Base-by-base conservation (phyloP, 2,329 filamentous ascomycete species). In the Arthrinium puccinioides region DNA sequence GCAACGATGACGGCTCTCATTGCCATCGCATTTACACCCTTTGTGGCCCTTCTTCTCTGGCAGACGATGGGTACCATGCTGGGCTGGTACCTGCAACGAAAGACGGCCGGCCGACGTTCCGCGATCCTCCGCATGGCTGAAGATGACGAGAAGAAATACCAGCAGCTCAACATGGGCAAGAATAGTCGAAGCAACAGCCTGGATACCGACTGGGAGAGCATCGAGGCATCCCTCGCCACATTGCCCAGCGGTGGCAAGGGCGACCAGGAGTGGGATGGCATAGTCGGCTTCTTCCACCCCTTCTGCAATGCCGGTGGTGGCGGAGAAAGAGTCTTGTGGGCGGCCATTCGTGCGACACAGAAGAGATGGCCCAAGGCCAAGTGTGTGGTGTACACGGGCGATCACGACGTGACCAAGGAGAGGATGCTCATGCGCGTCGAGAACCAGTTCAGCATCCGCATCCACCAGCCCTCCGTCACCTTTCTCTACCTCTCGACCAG, bases 251-350 rank as follows among this genome's bases (percentile, higher is more conserved):
- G 55, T 32, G 56, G 62, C 38, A 62, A 61, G 38, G 61, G 57
- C 9, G 67, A 72, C 41, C 67, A 73, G 47, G 72, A 83, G 31
- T 96, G 86, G 85, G 71, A 81, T 44, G 89, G 89, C 21, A 79
- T 96, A 37, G 78, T 97, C 44, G 92, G 87, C 32, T 97, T 98
- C 72, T 95, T 98, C 57, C 92, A 98, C 60, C 92, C 92, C 2
- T 98, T 96, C 60, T 97, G 92, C 63, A 97, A 98, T 66, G 92
- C 92, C 35, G 92, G 92, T 38, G 92, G 92, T 20, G 92, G 92
- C 43, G 92, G 92, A 44, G 92, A 98, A 64, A 75, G 92, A 58
- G 92, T 98, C 29, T 77, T 98, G 19, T 98, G 94, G 87, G 90
- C 89, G 39, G 92, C 92, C 9, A 86, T 98, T 43, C 79, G 87